phyloP scores from a whole-genome alignment of 495 filamentous ascomycete genomes.

The Aspergillus homomorphus region DNA sequence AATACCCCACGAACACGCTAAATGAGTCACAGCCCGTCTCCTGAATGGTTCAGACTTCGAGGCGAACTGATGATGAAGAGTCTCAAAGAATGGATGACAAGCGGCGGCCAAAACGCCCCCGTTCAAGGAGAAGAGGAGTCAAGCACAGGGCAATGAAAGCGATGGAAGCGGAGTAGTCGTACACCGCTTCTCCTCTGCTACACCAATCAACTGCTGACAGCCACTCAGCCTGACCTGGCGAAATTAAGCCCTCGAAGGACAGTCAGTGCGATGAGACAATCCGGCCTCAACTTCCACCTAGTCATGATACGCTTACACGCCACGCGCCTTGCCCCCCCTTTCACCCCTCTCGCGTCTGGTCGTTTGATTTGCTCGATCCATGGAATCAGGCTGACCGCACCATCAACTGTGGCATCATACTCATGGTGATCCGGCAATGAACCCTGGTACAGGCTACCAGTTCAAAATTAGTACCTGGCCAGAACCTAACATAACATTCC shows the following conservation, averaged over 20 bases:
- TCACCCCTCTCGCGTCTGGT: neutral
- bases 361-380: constrained; percentile 5
- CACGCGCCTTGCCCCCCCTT: constrained; percentile 3
- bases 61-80: neutral
- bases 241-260: constrained; percentile 10
- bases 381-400: constrained; percentile 9
- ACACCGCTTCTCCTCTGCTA: constrained; percentile 20
- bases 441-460: constrained; percentile 1
- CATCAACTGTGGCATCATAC: neutral
- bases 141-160: neutral
- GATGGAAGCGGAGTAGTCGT: constrained; percentile 9
- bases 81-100: neutral
- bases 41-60: neutral
- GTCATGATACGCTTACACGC: constrained; percentile 10
- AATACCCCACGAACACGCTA: neutral
- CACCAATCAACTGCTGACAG: constrained; percentile 14
- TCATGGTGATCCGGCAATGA: constrained; percentile 3
- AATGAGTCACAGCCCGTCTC: neutral
- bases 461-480: constrained; percentile 3
- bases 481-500: neutral
- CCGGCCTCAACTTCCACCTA: constrained; percentile 1
- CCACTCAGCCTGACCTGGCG: constrained; percentile 8
- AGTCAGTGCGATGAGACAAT: constrained; percentile 19
- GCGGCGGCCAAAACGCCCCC: constrained; percentile 6
- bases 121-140: neutral